Evolutionary conservation across 169 alveolate genomes (phyloP).

Genomic region (Plasmodium yoelii): DNA sequence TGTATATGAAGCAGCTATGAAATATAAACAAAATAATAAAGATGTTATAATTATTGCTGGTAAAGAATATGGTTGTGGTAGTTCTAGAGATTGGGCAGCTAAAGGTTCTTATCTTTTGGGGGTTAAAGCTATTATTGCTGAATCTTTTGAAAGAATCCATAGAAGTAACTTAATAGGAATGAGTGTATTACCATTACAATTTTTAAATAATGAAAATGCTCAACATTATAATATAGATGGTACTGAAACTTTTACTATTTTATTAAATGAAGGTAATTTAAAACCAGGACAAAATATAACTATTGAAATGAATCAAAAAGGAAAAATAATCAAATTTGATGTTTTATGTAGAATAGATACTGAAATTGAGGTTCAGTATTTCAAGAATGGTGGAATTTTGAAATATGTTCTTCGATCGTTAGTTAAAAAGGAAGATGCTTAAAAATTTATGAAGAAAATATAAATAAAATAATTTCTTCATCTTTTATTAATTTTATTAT

Average conservation of each 20-base stretch:
- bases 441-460: background rate
- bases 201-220: conserved; percentile 91
- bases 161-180: conserved; percentile 96
- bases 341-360: conserved; percentile 84
- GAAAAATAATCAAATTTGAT: conserved; percentile 72
- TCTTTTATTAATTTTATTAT: background rate
- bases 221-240: conserved; percentile 93
- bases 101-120: conserved; percentile 96
- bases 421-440: conserved; percentile 23
- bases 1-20: conserved; percentile 94
- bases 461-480: background rate
- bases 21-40: conserved; percentile 77
- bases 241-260: conserved; percentile 69
- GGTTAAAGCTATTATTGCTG: conserved; percentile 95
- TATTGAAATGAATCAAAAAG: conserved; percentile 60
- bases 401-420: conserved; percentile 92
- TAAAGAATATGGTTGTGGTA: conserved; percentile 96
- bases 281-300: conserved; percentile 61
- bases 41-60: conserved; percentile 92
- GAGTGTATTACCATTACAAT: conserved; percentile 96
- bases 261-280: conserved; percentile 60
- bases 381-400: conserved; percentile 92
- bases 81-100: conserved; percentile 99
- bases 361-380: conserved; percentile 90
- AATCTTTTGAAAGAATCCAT: conserved; percentile 97